These are phyloP conservation scores for Syncephalastrum racemosum DNA, from an alignment of 371 early-diverging fungal species.

Conservation along the genomic window DNA sequence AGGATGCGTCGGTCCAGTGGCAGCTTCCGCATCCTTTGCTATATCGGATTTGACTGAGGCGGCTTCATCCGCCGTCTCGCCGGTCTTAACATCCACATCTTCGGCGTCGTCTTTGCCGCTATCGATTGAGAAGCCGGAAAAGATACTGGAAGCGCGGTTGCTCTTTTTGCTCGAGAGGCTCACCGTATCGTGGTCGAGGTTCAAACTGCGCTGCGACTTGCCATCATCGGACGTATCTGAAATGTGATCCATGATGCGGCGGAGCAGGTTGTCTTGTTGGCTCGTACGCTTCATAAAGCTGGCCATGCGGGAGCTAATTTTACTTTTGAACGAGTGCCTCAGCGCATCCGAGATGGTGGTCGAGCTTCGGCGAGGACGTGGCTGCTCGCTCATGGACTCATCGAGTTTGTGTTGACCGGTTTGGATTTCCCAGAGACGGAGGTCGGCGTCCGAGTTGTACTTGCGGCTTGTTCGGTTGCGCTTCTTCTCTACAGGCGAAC, in stretches of 20 bases:
- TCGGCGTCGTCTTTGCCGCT: conserved; percentile 7
- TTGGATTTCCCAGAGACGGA: conserved; percentile 15
- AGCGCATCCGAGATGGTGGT: not conserved
- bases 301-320: conserved; percentile 13
- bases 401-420: not conserved
- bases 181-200: conserved; percentile 3
- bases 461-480: conserved; percentile 21
- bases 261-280: conserved; percentile 16
- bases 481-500: conserved; percentile 15
- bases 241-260: conserved; percentile 13
- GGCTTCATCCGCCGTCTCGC: not conserved
- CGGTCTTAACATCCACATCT: not conserved
- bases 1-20: not conserved
- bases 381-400: too few relatives aligned
- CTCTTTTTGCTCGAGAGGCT: conserved; percentile 16
- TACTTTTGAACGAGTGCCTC: conserved; percentile 12
- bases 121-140: conserved; percentile 11
- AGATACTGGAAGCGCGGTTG: conserved; percentile 15
- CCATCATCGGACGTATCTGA: conserved; percentile 8
- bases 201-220: conserved; percentile 1
- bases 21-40: not conserved
- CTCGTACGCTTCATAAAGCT: conserved; percentile 21
- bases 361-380: too few relatives aligned
- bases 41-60: too few relatives aligned
- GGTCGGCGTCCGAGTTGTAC: conserved; percentile 9